Conservation (phyloP, 2,329 filamentous ascomycete genomes). For the Fusarium sp. region DNA sequence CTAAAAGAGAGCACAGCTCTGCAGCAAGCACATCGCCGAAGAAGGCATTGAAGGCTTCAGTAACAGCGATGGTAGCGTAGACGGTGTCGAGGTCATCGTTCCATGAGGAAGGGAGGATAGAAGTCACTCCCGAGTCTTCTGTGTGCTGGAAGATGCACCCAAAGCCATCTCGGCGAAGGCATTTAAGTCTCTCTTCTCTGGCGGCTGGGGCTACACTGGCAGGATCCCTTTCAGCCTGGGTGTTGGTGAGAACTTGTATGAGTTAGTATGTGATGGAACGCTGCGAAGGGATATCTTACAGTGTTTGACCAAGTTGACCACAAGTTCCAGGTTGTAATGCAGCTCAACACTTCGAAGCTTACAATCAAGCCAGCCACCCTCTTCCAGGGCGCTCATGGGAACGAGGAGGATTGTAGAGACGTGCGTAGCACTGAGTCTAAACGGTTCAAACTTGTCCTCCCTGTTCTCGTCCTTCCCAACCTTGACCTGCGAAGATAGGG, state of each 20-base stretch:
- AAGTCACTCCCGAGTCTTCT: accelerated
- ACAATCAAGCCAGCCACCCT: neutral
- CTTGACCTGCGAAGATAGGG: neutral
- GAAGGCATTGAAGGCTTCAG: neutral
- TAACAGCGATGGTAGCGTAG: neutral
- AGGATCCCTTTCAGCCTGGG: neutral
- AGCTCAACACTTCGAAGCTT: neutral
- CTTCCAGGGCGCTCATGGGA: neutral
- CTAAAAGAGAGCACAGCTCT: neutral
- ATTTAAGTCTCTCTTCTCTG: neutral
- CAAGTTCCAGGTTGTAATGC: neutral
- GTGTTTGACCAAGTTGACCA: neutral
- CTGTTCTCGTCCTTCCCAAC: neutral
- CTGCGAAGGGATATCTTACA: neutral
- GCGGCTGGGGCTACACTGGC: neutral
- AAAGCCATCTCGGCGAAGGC: neutral
- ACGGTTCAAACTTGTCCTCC: neutral
- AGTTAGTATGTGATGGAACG: neutral
- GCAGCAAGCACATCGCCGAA: neutral
- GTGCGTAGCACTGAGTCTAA: neutral
- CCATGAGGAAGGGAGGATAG: neutral
- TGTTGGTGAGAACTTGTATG: neutral
- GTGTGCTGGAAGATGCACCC: neutral
- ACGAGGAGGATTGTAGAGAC: neutral
- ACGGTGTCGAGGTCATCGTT: neutral